phyloP scores from a whole-genome alignment of 148 eudicot genomes.

The Linanthus parryae region DNA sequence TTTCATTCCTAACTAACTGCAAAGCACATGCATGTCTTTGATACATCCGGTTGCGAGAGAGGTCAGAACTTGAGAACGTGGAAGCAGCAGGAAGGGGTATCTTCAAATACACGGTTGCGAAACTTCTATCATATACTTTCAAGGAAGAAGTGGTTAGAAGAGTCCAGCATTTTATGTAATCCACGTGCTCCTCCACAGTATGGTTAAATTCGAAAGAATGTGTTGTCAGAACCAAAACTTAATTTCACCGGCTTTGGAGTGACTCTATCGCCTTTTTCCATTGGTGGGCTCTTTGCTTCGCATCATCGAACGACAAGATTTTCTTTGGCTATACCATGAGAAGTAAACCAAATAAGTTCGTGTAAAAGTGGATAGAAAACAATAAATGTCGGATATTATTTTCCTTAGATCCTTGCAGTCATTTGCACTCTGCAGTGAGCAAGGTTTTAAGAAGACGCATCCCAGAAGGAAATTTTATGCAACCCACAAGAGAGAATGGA shows the following conservation, averaged over 20 bases:
- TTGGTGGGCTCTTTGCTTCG: constrained; percentile 80
- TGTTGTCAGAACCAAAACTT: constrained; percentile 11
- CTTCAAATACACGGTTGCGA: constrained; percentile 6
- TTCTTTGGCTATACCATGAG: constrained; percentile 63
- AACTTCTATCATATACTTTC: constrained; percentile 7
- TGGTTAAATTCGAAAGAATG: constrained; percentile 25
- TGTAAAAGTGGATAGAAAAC: constrained; percentile 2
- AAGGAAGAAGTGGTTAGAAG: too few species aligned
- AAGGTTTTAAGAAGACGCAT: too few species aligned
- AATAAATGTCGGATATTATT: too few species aligned
- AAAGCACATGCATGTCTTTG: too few species aligned
- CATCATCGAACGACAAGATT: constrained; percentile 75
- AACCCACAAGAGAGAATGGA: not conserved
- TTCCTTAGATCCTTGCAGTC: too few species aligned
- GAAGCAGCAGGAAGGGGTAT: too few species aligned
- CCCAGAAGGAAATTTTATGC: too few species aligned
- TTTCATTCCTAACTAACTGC: too few species aligned
- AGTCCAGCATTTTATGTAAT: too few species aligned
- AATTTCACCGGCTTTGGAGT: constrained; percentile 59
- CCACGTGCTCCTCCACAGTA: constrained; percentile 12
- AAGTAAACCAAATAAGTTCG: constrained; percentile 3
- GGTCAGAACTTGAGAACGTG: too few species aligned
- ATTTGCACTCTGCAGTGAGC: too few species aligned
- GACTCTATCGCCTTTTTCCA: constrained; percentile 92
- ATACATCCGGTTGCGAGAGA: too few species aligned